phyloP scores from a whole-genome alignment of 176 grass and related monocot species.

The Olyra latifolia region DNA sequence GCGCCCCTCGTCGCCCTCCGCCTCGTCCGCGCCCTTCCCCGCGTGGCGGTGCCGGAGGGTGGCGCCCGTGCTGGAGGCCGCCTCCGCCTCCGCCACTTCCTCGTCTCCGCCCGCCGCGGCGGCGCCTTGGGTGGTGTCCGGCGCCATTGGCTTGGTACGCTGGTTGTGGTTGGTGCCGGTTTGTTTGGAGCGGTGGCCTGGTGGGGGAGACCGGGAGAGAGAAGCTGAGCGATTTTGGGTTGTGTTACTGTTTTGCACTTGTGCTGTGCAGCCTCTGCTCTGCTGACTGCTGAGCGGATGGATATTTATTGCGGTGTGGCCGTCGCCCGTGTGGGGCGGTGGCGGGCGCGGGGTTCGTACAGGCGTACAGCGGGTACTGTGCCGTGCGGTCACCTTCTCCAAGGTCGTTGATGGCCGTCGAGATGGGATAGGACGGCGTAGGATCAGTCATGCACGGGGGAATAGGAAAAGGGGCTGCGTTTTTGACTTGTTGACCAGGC shows the following conservation, averaged over 20 bases:
- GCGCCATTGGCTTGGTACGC: constrained; percentile 9
- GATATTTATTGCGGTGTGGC: constrained; percentile 26
- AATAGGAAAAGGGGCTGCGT: not conserved
- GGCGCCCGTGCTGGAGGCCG: not conserved
- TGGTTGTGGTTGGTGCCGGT: not conserved
- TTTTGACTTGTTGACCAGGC: not conserved
- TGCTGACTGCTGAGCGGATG: not conserved
- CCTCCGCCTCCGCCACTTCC: constrained; percentile 39
- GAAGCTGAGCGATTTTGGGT: not conserved
- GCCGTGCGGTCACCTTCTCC: not conserved
- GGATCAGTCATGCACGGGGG: not conserved
- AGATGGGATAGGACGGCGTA: not conserved
- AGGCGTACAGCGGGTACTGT: not conserved
- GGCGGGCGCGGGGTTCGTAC: no score
- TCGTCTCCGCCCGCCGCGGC: constrained; percentile 5
- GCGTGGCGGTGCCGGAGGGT: constrained; percentile 47
- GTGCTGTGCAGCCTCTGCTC: not conserved
- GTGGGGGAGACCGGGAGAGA: not conserved
- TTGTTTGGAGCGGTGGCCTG: not conserved
- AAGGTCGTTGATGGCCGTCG: not conserved
- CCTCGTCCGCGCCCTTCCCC: constrained; percentile 16
- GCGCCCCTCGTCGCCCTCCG: not conserved
- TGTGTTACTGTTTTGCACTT: no score
- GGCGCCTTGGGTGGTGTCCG: constrained; percentile 10
- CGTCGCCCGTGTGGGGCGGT: not conserved